Percentiles rank a stretch among this genome's conserved stretches.
These are phyloP conservation scores for Nowakowskiella sp. DNA, from an alignment of 192 early-diverging fungal species.

Conservation along the genomic window DNA sequence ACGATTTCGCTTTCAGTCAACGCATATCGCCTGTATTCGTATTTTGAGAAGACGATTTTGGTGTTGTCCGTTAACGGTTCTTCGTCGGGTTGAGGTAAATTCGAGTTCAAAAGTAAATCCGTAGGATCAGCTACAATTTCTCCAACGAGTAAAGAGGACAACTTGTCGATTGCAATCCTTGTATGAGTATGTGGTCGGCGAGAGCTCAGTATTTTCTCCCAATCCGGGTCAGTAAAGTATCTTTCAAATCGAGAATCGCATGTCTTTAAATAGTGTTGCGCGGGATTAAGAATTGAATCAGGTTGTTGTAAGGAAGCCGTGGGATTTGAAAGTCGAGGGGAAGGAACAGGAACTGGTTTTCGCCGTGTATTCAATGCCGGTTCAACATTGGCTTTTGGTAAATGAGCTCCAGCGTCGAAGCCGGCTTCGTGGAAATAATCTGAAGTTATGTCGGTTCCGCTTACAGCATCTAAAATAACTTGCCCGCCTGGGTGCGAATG, in stretches of 20 bases:
- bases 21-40: constrained; percentile 23
- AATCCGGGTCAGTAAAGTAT: constrained; percentile 12
- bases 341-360: too few relatives aligned
- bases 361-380: too few relatives aligned
- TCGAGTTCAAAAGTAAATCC: too few relatives aligned
- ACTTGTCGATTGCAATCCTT: constrained; percentile 14
- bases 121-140: too few relatives aligned
- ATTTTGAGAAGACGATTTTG: not conserved
- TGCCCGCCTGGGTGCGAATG: not conserved
- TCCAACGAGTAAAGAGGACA: constrained; percentile 18
- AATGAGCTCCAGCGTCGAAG: not conserved
- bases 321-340: too few relatives aligned
- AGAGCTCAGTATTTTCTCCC: constrained; percentile 6
- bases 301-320: too few relatives aligned
- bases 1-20: constrained; percentile 11
- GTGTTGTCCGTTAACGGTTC: not conserved
- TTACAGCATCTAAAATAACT: not conserved
- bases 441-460: not conserved
- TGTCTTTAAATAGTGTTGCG: too few relatives aligned
- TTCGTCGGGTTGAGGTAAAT: not conserved
- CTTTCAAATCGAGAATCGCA: too few relatives aligned
- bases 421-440: not conserved
- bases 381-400: not conserved
- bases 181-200: constrained; percentile 28
- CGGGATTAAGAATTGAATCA: too few relatives aligned